These are phyloP conservation scores for Rhodotorula babjevae DNA, from an alignment of 768 basidiomycete genomes.

Conservation along the genomic window DNA sequence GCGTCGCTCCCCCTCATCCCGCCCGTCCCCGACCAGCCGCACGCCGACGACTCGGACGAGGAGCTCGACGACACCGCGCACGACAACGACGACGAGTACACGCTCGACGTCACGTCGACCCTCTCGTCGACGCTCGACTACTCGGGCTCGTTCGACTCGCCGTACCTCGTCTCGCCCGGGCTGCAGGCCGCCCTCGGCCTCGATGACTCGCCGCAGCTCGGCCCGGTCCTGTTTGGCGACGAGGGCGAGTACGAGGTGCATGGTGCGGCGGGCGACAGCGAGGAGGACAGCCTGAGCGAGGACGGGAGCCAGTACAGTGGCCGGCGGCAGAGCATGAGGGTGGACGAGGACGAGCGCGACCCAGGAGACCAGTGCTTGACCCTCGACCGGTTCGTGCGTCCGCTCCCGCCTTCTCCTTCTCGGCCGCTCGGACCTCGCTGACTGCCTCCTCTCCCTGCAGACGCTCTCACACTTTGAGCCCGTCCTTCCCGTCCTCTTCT, in stretches of 20 bases:
- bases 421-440: too few relatives aligned
- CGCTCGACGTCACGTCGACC: neutral
- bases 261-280: constrained; percentile 6
- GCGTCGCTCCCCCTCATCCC: too few relatives aligned
- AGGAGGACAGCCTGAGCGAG: constrained; percentile 3
- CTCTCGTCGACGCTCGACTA: neutral
- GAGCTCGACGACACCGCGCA: neutral
- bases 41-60: neutral
- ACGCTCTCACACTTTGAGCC: constrained; percentile 21
- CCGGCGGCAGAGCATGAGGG: neutral
- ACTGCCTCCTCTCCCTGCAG: neutral
- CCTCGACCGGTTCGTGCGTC: constrained; percentile 13
- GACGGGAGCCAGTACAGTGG: constrained; percentile 1
- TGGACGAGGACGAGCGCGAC: neutral
- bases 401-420: neutral
- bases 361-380: constrained; percentile 15
- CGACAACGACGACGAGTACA: neutral
- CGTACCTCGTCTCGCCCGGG: neutral
- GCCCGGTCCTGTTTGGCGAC: neutral
- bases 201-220: constrained; percentile 10
- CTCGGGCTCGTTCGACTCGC: neutral
- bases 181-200: neutral
- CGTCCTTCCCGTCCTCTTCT: constrained; percentile 64
- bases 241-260: neutral
- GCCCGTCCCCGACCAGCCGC: too few relatives aligned